Conservation (phyloP, 306 rosid genomes). For the Oxytropis ochrocephala region DNA sequence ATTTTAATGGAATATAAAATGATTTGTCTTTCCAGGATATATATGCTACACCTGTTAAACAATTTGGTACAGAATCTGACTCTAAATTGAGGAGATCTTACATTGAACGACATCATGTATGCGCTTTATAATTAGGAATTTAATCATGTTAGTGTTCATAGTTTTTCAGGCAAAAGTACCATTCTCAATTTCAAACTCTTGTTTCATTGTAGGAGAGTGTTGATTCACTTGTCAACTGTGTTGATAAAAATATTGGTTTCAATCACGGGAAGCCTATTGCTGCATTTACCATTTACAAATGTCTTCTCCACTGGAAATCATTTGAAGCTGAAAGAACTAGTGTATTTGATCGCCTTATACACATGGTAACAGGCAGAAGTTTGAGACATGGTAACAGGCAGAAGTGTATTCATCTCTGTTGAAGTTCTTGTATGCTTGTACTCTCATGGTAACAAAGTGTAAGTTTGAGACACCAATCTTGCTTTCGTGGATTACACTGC, state of each 20-base stretch:
- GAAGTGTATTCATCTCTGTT: no score
- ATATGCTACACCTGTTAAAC: conserved; percentile 68
- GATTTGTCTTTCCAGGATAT: conserved; percentile 48
- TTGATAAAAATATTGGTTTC: conserved; percentile 70
- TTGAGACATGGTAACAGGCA: no score
- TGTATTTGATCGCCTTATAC: conserved; percentile 97
- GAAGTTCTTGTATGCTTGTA: no score
- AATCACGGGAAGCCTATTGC: conserved; percentile 94
- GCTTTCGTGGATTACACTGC: no score
- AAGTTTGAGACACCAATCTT: no score
- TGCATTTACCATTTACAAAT: conserved; percentile 93
- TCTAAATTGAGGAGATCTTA: conserved; percentile 69
- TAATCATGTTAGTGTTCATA: conserved; percentile 10
- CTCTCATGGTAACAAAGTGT: no score
- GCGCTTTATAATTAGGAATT: conserved; percentile 25
- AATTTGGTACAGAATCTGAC: conserved; percentile 75
- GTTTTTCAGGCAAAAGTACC: background rate
- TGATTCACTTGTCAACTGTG: conserved; percentile 89
- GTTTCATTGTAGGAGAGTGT: conserved; percentile 66
- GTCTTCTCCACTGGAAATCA: conserved; percentile 98
- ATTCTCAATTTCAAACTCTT: conserved; percentile 12
- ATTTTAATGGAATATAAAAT: conserved; percentile 14
- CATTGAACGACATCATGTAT: conserved; percentile 87
- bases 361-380: no score
- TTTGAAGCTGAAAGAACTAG: conserved; percentile 98